Evolutionary conservation across 73 alveolate species (phyloP), one percentile per base, ranked within the genome.

Genomic region (Paramecium bursaria): DNA sequence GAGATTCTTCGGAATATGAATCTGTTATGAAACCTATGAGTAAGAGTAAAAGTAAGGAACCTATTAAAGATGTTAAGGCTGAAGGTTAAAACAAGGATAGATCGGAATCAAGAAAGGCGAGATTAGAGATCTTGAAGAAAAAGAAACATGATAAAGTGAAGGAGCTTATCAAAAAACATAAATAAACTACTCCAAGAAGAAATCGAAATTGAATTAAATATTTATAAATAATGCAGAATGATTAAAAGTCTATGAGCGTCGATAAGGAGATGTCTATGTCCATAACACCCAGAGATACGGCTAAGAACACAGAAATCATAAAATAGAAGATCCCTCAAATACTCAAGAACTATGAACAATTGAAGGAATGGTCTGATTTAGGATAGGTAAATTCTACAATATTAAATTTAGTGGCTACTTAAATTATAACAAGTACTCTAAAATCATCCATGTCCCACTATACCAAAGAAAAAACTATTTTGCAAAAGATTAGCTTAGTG

Each of bases 401-500:
- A 48, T 11, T 48, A 6, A 11, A 39, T n/a, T 25, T 67, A 15
- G 82, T 67, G 82, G 82, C 17, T 67, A 19, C 55, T 67, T 7
- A 67, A 67, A 35, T 67, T 67, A 29, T n/a, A 67, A 67, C 21
- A 27, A 5, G 9, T 67, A 1, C 44, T 67, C 33, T 15, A 67
- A 42, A 21, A 44, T 9, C 44, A 67, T 14, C 47, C 49, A n/a
- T 35, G 60, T 2, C 21, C 47, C 2, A 21, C 33, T 67, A 67
- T 67, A 9, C 82, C 82, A 35, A 67, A 67, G 57, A 67, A 67
- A 42, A 67, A 42, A 67, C 44, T 67, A 67, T 67, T 67, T 10
- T 67, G 82, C 60, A 67, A 67, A 39, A 67, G 82, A 44, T 21
- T 67, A 67, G 82, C 82, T 4, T 3, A 67, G 44, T 67, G 82